Evolutionary conservation across 2,329 filamentous ascomycete genomes (phyloP).

Genomic region (Chrysoporthe deuterocubensis): DNA sequence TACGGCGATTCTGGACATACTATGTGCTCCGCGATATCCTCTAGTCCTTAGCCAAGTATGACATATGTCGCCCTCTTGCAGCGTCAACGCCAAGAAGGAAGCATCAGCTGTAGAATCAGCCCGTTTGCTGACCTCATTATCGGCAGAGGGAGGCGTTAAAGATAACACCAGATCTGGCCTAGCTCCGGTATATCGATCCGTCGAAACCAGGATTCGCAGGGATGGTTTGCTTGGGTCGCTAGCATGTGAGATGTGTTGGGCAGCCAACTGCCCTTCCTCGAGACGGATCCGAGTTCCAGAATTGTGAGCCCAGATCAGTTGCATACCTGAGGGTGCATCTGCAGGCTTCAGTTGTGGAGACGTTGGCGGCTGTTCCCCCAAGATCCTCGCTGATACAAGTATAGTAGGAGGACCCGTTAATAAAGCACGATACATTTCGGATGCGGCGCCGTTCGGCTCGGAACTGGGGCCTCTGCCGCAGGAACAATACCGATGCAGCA

Average conservation of each 20-base stretch:
- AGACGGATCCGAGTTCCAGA: not conserved
- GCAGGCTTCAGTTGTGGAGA: not conserved
- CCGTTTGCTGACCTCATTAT: slow-evolving; percentile 14
- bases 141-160: slow-evolving; percentile 19
- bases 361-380: not conserved
- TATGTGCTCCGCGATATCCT: not conserved
- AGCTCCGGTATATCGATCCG: slow-evolving; percentile 28
- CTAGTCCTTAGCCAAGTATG: not conserved
- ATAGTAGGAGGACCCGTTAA: not conserved
- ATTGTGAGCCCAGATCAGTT: not conserved
- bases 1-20: not conserved
- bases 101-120: slow-evolving; percentile 18
- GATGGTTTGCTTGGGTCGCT: slow-evolving; percentile 12
- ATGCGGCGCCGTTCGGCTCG: not conserved
- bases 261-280: not conserved
- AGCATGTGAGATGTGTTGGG: slow-evolving; percentile 5
- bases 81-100: not conserved
- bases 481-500: not conserved
- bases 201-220: slow-evolving; percentile 19
- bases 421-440: not conserved
- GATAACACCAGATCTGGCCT: slow-evolving; percentile 19
- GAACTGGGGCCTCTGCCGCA: not conserved
- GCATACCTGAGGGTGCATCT: not conserved
- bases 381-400: not conserved
- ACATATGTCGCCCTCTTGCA: not conserved